Evolutionary conservation across 2,329 filamentous ascomycete species (phyloP), one percentile per base, ranked within the genome.

Genomic region (Trichoderma breve): DNA sequence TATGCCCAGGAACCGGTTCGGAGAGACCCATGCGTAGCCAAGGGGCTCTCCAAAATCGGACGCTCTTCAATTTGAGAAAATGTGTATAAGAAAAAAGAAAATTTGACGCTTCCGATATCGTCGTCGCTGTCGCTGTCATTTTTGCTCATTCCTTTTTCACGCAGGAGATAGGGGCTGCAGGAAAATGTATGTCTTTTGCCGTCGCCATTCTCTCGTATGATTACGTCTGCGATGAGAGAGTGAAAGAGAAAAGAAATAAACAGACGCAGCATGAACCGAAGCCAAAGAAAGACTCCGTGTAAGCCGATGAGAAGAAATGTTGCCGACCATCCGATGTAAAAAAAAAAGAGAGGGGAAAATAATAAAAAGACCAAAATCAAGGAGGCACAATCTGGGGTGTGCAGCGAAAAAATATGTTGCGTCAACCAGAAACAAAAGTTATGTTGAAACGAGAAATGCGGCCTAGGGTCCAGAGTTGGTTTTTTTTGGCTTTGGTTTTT

Each of bases 311-410:
- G 66, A 69, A 66, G 65, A 51, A 73, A 78, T 72, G 71, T 76
- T 75, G 74, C 73, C 74, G 75, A 77, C 75, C 75, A 74, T 77
- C 76, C 76, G 75, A 77, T 75, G 74, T 77, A 78, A 77, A 76
- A 76, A 73, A 28, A 76, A 74, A 77, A 76, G 6, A 6, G 76
- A 73, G 77, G 75, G 36, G n/a, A 36, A 32, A 62, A 55, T 47
- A 62, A 55, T 47, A 30, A 32, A 57, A 71, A 36, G 70, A 65
- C 73, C 47, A 75, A 77, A 80, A 75, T 75, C 76, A 78, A 77
- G 75, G 73, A 77, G 79, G 78, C 57, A 71, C 62, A 58, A 66
- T 57, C 34, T 36, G 63, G 53, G 28, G 24, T 43, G 57, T 65
- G 68, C 61, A 66, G 34, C 53, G 21, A 60, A 69, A 57, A 57